Evolutionary conservation across 768 basidiomycete genomes (phyloP).

Genomic region (Boletus tomentosulus): DNA sequence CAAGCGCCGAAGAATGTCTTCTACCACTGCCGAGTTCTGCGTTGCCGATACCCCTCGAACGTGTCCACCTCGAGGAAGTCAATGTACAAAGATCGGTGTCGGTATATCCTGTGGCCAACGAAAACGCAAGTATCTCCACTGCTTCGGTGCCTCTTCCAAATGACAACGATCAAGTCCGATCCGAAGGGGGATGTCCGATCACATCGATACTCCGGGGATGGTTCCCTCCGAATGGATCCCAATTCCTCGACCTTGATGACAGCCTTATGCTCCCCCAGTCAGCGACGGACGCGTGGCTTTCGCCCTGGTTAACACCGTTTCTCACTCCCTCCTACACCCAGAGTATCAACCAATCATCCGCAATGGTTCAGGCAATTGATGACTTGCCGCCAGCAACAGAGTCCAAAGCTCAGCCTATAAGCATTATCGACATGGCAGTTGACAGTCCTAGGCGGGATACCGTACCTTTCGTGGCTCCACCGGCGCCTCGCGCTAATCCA

Average conservation of each 20-base stretch:
- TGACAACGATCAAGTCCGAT: slow-evolving; percentile 1
- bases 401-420: not conserved
- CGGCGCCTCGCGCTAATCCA: not conserved
- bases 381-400: not conserved
- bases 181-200: not conserved
- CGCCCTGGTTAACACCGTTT: slow-evolving; percentile 7
- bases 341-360: not conserved
- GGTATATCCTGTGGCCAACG: not conserved
- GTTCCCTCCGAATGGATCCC: slow-evolving; percentile 24
- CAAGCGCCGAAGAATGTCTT: slow-evolving; percentile 4
- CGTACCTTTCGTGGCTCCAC: not conserved
- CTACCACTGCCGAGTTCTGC: not conserved
- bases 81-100: not conserved
- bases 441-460: not conserved
- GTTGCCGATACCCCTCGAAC: not conserved
- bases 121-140: not conserved
- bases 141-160: not conserved
- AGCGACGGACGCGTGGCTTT: not conserved
- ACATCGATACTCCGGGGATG: slow-evolving; percentile 20
- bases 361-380: not conserved
- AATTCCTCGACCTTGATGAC: slow-evolving; percentile 23
- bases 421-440: not conserved
- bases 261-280: slow-evolving; percentile 9
- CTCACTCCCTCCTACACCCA: not conserved
- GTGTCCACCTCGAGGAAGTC: not conserved